These are phyloP conservation scores for Mimosa bimucronata DNA, from an alignment of 306 rosid genomes.

Conservation along the genomic window DNA sequence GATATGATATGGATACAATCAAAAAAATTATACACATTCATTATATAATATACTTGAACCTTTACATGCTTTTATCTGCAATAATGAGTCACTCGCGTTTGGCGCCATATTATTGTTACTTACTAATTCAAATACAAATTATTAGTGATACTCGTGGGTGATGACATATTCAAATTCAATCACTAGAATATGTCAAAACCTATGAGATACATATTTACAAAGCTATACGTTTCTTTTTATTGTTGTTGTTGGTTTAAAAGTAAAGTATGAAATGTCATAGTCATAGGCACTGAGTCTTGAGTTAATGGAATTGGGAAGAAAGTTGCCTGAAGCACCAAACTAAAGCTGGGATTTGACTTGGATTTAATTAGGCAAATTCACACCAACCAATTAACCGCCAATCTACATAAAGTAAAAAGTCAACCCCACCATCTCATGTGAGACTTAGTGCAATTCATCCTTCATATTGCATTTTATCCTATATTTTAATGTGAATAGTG, in stretches of 20 bases:
- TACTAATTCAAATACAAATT: not conserved
- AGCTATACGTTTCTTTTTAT: not conserved
- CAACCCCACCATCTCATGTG: not conserved
- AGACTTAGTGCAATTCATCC: no score
- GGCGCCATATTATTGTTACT: not conserved
- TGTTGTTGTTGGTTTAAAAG: no score
- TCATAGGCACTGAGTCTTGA: not conserved
- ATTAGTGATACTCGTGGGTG: not conserved
- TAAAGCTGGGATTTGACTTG: not conserved
- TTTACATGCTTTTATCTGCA: not conserved
- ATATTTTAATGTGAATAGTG: no score
- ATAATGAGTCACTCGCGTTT: not conserved
- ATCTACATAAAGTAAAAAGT: not conserved
- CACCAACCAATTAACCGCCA: slow-evolving; percentile 5
- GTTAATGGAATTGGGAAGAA: not conserved
- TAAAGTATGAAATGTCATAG: not conserved
- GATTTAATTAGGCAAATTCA: not conserved
- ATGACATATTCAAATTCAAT: not conserved
- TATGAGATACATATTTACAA: no score
- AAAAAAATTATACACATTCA: not conserved
- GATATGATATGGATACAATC: no score
- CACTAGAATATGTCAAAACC: not conserved
- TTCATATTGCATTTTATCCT: not conserved
- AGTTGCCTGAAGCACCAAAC: not conserved
- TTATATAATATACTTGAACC: not conserved